Evolutionary conservation across 805 yeast genomes (phyloP).

Genomic region (Lachancea fermentati): DNA sequence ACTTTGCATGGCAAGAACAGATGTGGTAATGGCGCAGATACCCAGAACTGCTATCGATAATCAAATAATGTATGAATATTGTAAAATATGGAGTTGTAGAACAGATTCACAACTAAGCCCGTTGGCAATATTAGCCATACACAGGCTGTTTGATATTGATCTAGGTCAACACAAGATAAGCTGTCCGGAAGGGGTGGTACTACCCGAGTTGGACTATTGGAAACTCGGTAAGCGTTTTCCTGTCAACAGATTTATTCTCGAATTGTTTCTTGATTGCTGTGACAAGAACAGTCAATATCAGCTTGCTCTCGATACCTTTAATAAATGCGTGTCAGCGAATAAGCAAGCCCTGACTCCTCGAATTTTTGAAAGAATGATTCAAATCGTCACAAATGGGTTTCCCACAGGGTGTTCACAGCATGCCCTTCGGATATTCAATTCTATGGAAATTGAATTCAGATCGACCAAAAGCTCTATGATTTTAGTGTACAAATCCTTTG

Average conservation of each 20-base stretch:
- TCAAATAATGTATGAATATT: constrained; percentile 21
- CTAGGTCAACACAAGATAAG: neutral
- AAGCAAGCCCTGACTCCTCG: constrained; percentile 9
- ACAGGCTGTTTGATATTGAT: constrained; percentile 4
- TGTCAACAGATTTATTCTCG: neutral
- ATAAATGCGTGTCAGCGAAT: constrained; percentile 3
- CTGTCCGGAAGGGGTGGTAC: constrained; percentile 1
- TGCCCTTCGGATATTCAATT: constrained; percentile 7
- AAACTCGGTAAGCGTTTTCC: constrained; percentile 1
- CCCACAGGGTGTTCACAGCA: constrained; percentile 3
- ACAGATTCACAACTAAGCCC: constrained; percentile 1
- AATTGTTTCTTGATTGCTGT: constrained; percentile 3
- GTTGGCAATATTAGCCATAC: constrained; percentile 3
- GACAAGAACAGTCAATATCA: constrained; percentile 11
- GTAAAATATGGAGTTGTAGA: constrained; percentile 19
- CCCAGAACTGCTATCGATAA: constrained; percentile 20
- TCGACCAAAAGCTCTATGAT: constrained; percentile 12
- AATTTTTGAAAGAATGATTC: constrained; percentile 3
- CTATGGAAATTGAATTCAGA: constrained; percentile 18
- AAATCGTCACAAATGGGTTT: constrained; percentile 3
- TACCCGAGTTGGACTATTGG: constrained; percentile 7
- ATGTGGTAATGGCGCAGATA: constrained; percentile 16
- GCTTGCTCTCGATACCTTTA: constrained; percentile 17
- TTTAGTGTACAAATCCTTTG: constrained; percentile 23
- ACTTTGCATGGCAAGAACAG: constrained; percentile 16